Conservation (phyloP, 495 filamentous ascomycete genomes). For the Annulohypoxylon maeteangense region DNA sequence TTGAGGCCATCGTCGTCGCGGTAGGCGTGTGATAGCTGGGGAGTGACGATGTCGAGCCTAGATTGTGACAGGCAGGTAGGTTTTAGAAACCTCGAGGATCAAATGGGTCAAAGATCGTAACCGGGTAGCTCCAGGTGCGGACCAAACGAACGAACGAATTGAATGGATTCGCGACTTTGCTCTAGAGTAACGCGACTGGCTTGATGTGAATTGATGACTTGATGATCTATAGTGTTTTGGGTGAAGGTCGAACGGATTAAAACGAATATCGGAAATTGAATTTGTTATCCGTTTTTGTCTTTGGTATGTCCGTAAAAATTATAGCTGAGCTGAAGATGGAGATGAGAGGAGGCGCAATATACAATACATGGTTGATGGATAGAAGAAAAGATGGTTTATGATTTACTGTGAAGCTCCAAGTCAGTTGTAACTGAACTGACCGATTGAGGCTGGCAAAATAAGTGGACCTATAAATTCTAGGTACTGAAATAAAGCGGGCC, state of each 20-base stretch:
- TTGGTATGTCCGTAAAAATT: neutral
- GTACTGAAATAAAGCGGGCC: neutral
- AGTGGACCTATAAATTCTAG: neutral
- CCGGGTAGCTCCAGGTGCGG: neutral
- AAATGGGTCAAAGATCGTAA: neutral
- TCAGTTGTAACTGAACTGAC: neutral
- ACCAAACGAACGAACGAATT: neutral
- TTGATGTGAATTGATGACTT: neutral
- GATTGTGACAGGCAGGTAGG: neutral
- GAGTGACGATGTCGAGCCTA: constrained; percentile 1
- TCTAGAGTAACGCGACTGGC: neutral
- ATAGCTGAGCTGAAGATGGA: neutral
- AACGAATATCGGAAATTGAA: no score
- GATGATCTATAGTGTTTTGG: no score
- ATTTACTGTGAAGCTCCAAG: neutral
- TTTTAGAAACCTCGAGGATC: neutral
- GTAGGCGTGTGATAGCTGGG: constrained; percentile 6
- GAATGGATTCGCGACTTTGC: neutral
- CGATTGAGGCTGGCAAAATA: constrained; percentile 3
- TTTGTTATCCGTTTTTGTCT: no score
- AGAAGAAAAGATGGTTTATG: neutral
- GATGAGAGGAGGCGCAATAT: neutral
- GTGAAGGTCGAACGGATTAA: no score
- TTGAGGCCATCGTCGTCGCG: constrained; percentile 42
- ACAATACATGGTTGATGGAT: neutral